A percentile compares a stretch with the other conserved stretches of the same genome.
Conservation (phyloP, 176 grass and related monocot species). For the Aegilops umbellulata region DNA sequence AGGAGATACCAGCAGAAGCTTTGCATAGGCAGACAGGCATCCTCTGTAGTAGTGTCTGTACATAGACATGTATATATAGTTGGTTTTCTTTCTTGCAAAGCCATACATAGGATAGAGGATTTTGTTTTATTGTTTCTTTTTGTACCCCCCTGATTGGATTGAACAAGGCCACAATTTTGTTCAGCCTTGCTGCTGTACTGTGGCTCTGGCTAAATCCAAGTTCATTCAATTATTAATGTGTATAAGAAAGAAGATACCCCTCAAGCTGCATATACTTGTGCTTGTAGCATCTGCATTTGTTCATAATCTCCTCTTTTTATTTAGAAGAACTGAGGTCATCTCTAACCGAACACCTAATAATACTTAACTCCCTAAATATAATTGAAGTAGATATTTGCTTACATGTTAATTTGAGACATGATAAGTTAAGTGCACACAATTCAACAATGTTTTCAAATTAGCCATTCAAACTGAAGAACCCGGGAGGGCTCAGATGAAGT, state of each 20-base stretch:
- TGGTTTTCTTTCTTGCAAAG: conserved; percentile 3
- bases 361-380: too few species aligned
- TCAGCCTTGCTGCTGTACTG: conserved; percentile 24
- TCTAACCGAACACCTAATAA: too few species aligned
- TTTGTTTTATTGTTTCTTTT: background rate
- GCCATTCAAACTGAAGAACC: background rate
- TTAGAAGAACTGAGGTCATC: too few species aligned
- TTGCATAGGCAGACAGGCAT: conserved; percentile 38
- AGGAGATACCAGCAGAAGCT: conserved; percentile 22
- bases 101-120: conserved; percentile 16
- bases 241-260: conserved; percentile 5
- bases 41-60: conserved; percentile 28
- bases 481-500: background rate
- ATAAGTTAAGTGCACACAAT: background rate
- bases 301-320: background rate
- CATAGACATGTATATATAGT: conserved; percentile 40
- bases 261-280: background rate
- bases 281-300: background rate
- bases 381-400: background rate
- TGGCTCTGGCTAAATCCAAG: conserved; percentile 33
- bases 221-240: conserved; percentile 27
- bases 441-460: background rate
- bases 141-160: conserved; percentile 28
- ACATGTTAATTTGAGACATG: background rate
- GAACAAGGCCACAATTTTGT: conserved; percentile 46